Base-by-base conservation (phyloP, 2,329 filamentous ascomycete genomes). In the Exserohilum turcica region DNA sequence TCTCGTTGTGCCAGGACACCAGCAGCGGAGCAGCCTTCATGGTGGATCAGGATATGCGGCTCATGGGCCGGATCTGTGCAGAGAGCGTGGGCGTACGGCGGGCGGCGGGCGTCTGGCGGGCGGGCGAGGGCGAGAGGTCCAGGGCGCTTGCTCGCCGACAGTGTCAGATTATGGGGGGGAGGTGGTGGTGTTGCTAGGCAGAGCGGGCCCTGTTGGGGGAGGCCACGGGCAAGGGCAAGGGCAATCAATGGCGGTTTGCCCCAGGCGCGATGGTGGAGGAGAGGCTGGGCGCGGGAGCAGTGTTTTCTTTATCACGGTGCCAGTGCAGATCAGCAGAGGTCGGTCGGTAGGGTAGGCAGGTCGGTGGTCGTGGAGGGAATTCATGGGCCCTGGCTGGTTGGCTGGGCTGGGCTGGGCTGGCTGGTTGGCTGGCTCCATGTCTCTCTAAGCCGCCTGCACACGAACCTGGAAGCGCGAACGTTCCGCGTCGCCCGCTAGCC, bases 1-100 rank as follows among this genome's bases (percentile, higher is more conserved):
- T 96, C 73, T 96, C 91, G 76, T 97, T 91, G 78, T 99, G 95
- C 94, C 94, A 99, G 81, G 95, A 91, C 79, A 99, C 93, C 73
- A 97, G 93, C 66, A 99, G 84, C 67, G 94, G 93, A 71, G 91
- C 88, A 73, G 92, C 92, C 84, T 96, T 97, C 94, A 99, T 99
- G 36, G 51, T 67, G 66, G 55, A 48, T 36, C 52, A 21, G 40
- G 48, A 15, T 45, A 60, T n/a, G n/a, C 60, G 53, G 64, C 64
- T 65, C 60, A 59, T 52, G 56, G 61, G 66, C 61, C 55, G 53
- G 18, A 13, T 45, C 27, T 12, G 28, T 19, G 27, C 18, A 19
- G 18, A 13, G 6, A 28, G 13, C 6, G 29, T 19, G 5, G 48
- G 15, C 7, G 21, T n/a, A 4, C n/a, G 24, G 48, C 21, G 13